phyloP scores from a whole-genome alignment of 2,329 filamentous ascomycete genomes.

The Beauveria asiatica region DNA sequence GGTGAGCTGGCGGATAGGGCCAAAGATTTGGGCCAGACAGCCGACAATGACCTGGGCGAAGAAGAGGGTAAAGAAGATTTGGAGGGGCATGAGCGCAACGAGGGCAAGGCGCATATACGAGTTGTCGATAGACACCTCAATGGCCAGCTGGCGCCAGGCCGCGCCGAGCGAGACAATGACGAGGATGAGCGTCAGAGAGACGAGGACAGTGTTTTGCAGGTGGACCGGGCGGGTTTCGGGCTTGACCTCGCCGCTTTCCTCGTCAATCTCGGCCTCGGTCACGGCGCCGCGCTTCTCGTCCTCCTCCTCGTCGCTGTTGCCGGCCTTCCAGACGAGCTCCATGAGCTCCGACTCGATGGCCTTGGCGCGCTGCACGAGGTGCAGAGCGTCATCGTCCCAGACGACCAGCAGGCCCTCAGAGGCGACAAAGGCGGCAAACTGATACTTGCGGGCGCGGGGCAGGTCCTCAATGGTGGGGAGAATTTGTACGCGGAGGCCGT shows the following conservation, averaged over 20 bases:
- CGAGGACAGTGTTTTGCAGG: constrained; percentile 60
- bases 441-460: constrained; percentile 63
- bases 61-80: constrained; percentile 76
- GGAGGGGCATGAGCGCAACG: constrained; percentile 57
- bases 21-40: constrained; percentile 66
- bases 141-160: constrained; percentile 60
- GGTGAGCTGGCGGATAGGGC: constrained; percentile 63
- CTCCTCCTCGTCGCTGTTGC: constrained; percentile 44
- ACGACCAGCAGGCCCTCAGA: constrained; percentile 64
- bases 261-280: constrained; percentile 53
- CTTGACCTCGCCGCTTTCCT: constrained; percentile 60
- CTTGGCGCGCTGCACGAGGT: constrained; percentile 60
- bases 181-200: constrained; percentile 56
- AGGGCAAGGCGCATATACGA: constrained; percentile 56
- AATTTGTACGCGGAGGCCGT: constrained; percentile 70
- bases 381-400: constrained; percentile 73
- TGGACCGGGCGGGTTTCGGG: constrained; percentile 59
- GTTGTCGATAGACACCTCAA: constrained; percentile 58
- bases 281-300: constrained; percentile 41
- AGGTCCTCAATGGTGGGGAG: constrained; percentile 64
- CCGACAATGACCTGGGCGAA: constrained; percentile 72
- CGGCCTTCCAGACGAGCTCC: constrained; percentile 65
- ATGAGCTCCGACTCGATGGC: constrained; percentile 69
- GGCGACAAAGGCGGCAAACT: constrained; percentile 72
- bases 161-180: constrained; percentile 60